These are phyloP conservation scores for Chondrostereum purpureum DNA, from an alignment of 1,284 basidiomycete genomes.

Conservation along the genomic window DNA sequence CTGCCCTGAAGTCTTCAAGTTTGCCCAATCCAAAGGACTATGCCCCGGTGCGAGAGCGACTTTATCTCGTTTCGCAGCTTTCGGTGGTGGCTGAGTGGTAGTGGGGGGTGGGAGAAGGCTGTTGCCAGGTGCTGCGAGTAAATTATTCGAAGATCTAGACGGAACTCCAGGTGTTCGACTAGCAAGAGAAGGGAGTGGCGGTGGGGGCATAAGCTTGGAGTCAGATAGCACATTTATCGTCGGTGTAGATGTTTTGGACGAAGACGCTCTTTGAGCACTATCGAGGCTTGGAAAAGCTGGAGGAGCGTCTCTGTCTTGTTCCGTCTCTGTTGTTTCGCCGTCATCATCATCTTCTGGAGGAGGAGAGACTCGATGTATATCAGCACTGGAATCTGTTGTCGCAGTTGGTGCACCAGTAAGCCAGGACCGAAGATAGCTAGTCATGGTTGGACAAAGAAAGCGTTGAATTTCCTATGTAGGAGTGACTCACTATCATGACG, in stretches of 20 bases:
- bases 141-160: slow-evolving; percentile 18
- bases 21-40: slow-evolving; percentile 93
- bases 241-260: too few relatives aligned
- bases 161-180: slow-evolving; percentile 39
- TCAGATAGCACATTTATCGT: slow-evolving; percentile 41
- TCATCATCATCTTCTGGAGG: slow-evolving; percentile 39
- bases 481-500: too few relatives aligned
- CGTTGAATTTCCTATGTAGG: neutral
- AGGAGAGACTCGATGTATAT: slow-evolving; percentile 30
- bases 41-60: slow-evolving; percentile 90
- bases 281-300: slow-evolving; percentile 80
- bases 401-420: slow-evolving; percentile 28
- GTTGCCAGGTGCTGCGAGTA: slow-evolving; percentile 29
- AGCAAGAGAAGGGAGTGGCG: slow-evolving; percentile 45
- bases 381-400: slow-evolving; percentile 20
- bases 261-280: slow-evolving; percentile 72
- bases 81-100: slow-evolving; percentile 49
- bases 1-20: slow-evolving; percentile 70
- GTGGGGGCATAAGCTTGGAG: slow-evolving; percentile 64
- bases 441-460: slow-evolving; percentile 24
- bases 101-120: slow-evolving; percentile 49
- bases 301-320: slow-evolving; percentile 62
- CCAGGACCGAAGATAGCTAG: slow-evolving; percentile 47
- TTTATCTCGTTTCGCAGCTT: slow-evolving; percentile 61
- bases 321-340: slow-evolving; percentile 47